Percentiles rank a stretch among this genome's conserved stretches.
These are phyloP conservation scores for Aspergillus ostianus DNA, from an alignment of 495 filamentous ascomycete genomes.

Conservation along the genomic window DNA sequence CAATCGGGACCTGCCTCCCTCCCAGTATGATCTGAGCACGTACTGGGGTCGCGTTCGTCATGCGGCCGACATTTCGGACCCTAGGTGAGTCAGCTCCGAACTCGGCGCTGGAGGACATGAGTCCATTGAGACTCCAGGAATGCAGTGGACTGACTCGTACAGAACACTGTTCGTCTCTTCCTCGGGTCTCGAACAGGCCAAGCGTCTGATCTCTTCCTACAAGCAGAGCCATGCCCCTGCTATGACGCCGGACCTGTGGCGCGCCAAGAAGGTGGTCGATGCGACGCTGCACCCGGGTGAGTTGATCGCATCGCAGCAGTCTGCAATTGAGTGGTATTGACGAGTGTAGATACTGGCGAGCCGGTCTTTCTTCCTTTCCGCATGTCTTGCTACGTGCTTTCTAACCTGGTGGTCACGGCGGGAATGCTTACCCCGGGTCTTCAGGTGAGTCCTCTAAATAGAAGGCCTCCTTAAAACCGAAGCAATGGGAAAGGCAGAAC, in stretches of 20 bases:
- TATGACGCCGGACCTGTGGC: conserved; percentile 92
- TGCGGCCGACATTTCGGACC: conserved; percentile 86
- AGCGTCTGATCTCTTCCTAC: conserved; percentile 71
- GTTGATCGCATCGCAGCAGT: neutral
- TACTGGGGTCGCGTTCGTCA: conserved; percentile 96
- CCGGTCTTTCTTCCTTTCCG: conserved; percentile 93
- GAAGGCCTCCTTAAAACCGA: too few species aligned
- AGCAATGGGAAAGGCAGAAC: neutral
- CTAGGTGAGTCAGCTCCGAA: conserved; percentile 62
- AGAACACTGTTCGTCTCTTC: conserved; percentile 80
- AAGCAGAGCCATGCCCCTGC: conserved; percentile 70
- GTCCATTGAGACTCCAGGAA: neutral
- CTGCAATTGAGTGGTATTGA: neutral
- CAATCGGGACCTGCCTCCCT: conserved; percentile 77
- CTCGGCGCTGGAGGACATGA: neutral
- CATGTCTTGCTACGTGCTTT: conserved; percentile 94
- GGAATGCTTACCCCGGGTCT: conserved; percentile 91
- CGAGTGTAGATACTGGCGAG: conserved; percentile 74
- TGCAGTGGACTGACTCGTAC: conserved; percentile 9
- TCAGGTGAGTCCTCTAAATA: conserved; percentile 17
- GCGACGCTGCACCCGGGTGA: conserved; percentile 83
- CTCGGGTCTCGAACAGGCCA: conserved; percentile 78
- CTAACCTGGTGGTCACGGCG: conserved; percentile 93
- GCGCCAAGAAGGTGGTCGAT: conserved; percentile 93
- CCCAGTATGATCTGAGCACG: conserved; percentile 86